A percentile compares a stretch with the other conserved stretches of the same genome.
These are phyloP conservation scores for Trypanosoma avium DNA, from an alignment of 208 protist species.

Conservation along the genomic window DNA sequence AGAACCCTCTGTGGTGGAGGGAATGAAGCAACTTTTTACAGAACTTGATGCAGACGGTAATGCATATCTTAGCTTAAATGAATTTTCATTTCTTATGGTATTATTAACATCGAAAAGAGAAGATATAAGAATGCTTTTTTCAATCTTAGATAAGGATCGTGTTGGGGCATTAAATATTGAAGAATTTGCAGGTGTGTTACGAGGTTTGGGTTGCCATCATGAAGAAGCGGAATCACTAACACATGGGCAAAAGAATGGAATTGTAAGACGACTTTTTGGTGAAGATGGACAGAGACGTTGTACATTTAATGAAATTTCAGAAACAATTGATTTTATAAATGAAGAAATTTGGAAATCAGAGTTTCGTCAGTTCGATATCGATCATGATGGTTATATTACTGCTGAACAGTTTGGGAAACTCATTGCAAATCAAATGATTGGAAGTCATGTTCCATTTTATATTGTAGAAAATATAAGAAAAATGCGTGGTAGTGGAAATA, in stretches of 20 bases:
- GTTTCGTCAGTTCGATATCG: constrained; percentile 72
- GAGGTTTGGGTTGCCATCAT: constrained; percentile 52
- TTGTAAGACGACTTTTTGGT: constrained; percentile 67
- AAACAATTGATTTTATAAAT: constrained; percentile 53
- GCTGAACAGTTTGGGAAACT: constrained; percentile 76
- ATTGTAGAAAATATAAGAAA: constrained; percentile 80
- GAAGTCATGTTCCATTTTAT: constrained; percentile 82
- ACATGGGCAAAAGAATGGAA: constrained; percentile 46
- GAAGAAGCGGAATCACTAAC: constrained; percentile 37
- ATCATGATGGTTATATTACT: constrained; percentile 47
- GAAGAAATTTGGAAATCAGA: constrained; percentile 81
- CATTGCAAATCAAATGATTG: constrained; percentile 77
- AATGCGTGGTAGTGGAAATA: constrained; percentile 34
- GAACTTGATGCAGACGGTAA: constrained; percentile 81
- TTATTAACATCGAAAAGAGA: constrained; percentile 61
- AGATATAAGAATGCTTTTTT: constrained; percentile 63
- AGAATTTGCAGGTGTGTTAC: constrained; percentile 75
- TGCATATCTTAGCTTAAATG: constrained; percentile 70
- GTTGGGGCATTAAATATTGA: constrained; percentile 51
- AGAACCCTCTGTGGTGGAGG: constrained; percentile 21
- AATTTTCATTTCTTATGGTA: constrained; percentile 82
- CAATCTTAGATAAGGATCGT: constrained; percentile 58
- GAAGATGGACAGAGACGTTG: constrained; percentile 35
- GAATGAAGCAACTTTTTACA: constrained; percentile 57
- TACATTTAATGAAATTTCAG: constrained; percentile 45